phyloP scores from a whole-genome alignment of 2,329 filamentous ascomycete species.

The Aspergillus brunneoviolaceus region DNA sequence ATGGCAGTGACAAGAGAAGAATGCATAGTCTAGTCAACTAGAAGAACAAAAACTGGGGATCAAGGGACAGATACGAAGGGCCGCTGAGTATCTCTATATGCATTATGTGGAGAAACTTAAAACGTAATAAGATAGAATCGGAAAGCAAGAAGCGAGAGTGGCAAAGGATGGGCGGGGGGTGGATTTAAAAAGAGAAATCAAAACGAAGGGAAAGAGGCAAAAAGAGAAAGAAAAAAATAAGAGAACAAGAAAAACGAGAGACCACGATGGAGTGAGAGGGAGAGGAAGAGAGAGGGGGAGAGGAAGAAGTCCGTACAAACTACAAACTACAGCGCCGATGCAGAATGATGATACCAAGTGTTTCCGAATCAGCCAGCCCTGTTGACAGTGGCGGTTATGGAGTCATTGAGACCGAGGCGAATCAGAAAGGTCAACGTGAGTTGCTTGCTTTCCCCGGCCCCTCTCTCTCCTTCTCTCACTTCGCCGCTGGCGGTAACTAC shows the following conservation, averaged over 20 bases:
- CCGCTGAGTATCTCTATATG: neutral
- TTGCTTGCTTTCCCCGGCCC: neutral
- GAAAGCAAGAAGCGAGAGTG: conserved; percentile 4
- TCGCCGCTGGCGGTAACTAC: too few species aligned
- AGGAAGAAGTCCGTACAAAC: neutral
- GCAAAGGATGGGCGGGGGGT: neutral
- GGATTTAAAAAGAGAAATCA: neutral
- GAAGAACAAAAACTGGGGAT: neutral
- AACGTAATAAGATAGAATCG: neutral
- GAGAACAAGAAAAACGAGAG: neutral
- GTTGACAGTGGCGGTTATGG: conserved; percentile 12
- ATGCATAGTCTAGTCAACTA: neutral
- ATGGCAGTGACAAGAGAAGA: conserved; percentile 1
- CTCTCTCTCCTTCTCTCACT: too few species aligned
- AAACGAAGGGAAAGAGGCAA: conserved; percentile 6
- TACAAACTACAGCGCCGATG: conserved; percentile 1
- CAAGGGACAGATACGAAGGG: neutral
- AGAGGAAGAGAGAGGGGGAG: neutral
- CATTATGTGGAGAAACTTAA: neutral
- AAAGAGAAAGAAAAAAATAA: conserved; percentile 9
- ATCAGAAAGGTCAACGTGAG: conserved; percentile 1
- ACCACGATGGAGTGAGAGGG: conserved; percentile 2
- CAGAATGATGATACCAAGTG: neutral
- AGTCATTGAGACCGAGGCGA: conserved; percentile 1
- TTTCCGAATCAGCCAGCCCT: conserved; percentile 11